Percentiles rank a stretch among this genome's conserved stretches.
These are phyloP conservation scores for Elaeis guineensis DNA, from an alignment of 176 grass and related monocot species.

Conservation along the genomic window DNA sequence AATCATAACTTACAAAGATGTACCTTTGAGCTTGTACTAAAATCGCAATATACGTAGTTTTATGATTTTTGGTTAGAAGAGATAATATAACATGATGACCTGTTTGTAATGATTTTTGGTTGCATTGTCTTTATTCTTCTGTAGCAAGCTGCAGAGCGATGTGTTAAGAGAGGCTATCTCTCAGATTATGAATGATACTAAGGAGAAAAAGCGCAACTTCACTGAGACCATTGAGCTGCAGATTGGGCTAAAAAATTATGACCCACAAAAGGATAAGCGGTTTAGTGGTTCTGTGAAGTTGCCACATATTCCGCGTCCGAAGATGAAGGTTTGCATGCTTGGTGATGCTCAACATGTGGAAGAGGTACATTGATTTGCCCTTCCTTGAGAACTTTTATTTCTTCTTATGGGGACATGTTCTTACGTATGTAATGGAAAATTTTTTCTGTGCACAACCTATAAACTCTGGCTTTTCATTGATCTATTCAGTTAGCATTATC, in stretches of 20 bases:
- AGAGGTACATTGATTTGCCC: background rate
- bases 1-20: too few relatives aligned
- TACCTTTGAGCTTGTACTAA: too few relatives aligned
- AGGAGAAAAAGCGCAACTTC: constrained; percentile 9
- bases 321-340: constrained; percentile 17
- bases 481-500: too few relatives aligned
- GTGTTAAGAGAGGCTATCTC: constrained; percentile 6
- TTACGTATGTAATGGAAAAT: too few relatives aligned
- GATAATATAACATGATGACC: too few relatives aligned
- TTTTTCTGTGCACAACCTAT: too few relatives aligned
- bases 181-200: constrained; percentile 4
- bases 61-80: too few relatives aligned
- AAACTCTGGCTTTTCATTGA: too few relatives aligned
- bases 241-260: constrained; percentile 10
- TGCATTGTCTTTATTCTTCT: background rate
- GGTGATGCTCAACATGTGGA: constrained; percentile 9
- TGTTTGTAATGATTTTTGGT: too few relatives aligned
- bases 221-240: constrained; percentile 6
- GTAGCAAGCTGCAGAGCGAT: constrained; percentile 11
- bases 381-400: too few relatives aligned
- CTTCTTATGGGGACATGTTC: too few relatives aligned
- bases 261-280: constrained; percentile 9
- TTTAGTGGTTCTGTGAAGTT: constrained; percentile 12
- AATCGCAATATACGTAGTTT: too few relatives aligned
- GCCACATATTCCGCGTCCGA: constrained; percentile 9